Conservation (phyloP, 2,329 filamentous ascomycete genomes). For the Monosporascus sp. region DNA sequence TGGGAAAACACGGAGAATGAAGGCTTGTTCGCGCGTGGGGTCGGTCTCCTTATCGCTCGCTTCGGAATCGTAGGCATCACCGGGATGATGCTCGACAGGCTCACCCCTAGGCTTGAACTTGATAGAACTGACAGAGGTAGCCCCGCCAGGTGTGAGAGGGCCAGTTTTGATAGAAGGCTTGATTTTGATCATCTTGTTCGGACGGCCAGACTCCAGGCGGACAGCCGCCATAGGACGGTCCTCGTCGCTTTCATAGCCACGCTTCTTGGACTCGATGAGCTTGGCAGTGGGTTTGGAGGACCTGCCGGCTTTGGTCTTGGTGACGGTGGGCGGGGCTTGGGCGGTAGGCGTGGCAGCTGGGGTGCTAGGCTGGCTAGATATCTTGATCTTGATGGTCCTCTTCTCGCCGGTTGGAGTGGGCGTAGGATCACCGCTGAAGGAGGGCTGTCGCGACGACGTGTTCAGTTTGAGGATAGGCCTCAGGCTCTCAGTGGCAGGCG, state of each 20-base stretch:
- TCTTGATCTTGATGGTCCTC: constrained; percentile 36
- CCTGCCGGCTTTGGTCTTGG: constrained; percentile 56
- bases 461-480: constrained; percentile 28
- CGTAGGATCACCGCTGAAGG: constrained; percentile 20
- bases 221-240: constrained; percentile 31
- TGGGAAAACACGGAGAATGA: constrained; percentile 82
- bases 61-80: constrained; percentile 94
- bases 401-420: constrained; percentile 24
- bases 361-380: constrained; percentile 26
- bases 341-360: constrained; percentile 20
- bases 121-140: constrained; percentile 32
- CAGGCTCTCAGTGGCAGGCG: constrained; percentile 19
- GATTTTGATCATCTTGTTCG: constrained; percentile 52
- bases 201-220: constrained; percentile 28
- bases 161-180: constrained; percentile 30
- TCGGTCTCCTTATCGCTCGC: constrained; percentile 85
- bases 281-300: constrained; percentile 56
- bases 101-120: constrained; percentile 64
- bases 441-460: constrained; percentile 21
- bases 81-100: constrained; percentile 62
- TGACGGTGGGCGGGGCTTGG: constrained; percentile 16
- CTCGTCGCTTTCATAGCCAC: constrained; percentile 49
- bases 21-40: constrained; percentile 82
- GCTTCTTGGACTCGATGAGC: constrained; percentile 55
- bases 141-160: constrained; percentile 21